Percentiles rank a stretch among this genome's conserved stretches.
These are phyloP conservation scores for Orobanche coerulescens DNA, from an alignment of 257 asterid genomes.

Conservation along the genomic window DNA sequence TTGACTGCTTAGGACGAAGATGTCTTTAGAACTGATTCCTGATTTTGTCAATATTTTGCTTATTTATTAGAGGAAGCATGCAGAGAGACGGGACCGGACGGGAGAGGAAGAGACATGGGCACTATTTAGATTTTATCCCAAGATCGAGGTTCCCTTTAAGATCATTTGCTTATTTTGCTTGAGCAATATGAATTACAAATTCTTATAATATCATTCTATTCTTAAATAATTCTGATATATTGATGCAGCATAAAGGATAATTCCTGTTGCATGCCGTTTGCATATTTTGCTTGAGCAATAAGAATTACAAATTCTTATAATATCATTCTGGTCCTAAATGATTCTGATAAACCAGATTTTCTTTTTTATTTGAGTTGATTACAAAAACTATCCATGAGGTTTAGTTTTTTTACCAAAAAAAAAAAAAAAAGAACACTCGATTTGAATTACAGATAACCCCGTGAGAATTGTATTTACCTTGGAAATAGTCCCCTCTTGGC, in stretches of 20 bases:
- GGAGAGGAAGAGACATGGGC: conserved; percentile 94
- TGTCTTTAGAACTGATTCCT: conserved; percentile 23
- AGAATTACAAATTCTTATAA: background rate
- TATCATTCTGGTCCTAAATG: background rate
- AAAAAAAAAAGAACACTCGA: no score
- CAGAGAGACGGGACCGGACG: conserved; percentile 79
- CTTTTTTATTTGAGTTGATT: no score
- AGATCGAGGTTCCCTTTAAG: conserved; percentile 63
- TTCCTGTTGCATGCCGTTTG: background rate
- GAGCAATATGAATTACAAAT: conserved; percentile 1
- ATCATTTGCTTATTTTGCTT: conserved; percentile 20
- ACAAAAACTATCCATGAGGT: no score
- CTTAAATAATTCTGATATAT: background rate
- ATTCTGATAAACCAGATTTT: no score
- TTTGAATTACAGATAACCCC: no score
- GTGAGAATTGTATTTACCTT: no score
- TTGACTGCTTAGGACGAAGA: background rate
- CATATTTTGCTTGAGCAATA: conserved; percentile 19
- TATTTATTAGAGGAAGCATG: conserved; percentile 58
- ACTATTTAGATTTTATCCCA: conserved; percentile 79
- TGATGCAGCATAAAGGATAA: background rate
- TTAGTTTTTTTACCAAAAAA: no score
- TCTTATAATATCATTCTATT: background rate
- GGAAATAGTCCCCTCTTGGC: no score
- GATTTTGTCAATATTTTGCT: conserved; percentile 33